A percentile compares a stretch with the other conserved stretches of the same genome.
Evolutionary conservation across 768 basidiomycete species (phyloP).

Genomic region (Agaricus subrufescens): DNA sequence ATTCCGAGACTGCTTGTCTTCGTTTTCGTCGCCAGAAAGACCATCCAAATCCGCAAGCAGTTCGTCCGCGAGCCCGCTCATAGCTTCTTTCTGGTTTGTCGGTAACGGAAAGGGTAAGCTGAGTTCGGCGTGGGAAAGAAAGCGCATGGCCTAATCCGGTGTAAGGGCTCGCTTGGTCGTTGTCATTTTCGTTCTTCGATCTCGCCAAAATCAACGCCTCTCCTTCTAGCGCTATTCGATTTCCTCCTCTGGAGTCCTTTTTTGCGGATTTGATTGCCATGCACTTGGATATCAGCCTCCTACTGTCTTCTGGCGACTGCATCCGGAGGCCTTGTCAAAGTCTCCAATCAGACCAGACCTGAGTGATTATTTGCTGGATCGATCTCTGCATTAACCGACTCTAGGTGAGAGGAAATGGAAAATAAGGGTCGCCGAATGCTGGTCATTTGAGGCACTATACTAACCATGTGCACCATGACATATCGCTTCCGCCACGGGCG

Average conservation of each 20-base stretch:
- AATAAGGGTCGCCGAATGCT: background rate
- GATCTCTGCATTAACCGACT: no score
- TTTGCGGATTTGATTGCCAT: no score
- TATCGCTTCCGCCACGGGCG: background rate
- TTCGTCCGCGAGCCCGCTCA: constrained; percentile 88
- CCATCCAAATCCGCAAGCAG: constrained; percentile 90
- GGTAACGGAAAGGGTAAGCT: background rate
- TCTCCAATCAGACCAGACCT: no score
- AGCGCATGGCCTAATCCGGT: background rate
- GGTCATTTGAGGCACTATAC: background rate
- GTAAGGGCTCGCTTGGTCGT: no score
- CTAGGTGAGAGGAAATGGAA: background rate
- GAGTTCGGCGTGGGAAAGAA: background rate
- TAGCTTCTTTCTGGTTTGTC: constrained; percentile 20
- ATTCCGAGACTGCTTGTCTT: constrained; percentile 34
- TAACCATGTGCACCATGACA: background rate
- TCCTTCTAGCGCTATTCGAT: no score
- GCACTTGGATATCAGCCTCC: no score
- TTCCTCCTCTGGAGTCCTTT: no score
- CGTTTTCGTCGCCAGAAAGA: constrained; percentile 64
- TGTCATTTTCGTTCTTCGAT: no score
- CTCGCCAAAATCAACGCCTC: no score
- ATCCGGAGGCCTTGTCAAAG: no score
- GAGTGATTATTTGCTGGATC: no score
- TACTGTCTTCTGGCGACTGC: no score